Evolutionary conservation across 2,329 filamentous ascomycete genomes (phyloP).

Genomic region (Trichoderma sp.): DNA sequence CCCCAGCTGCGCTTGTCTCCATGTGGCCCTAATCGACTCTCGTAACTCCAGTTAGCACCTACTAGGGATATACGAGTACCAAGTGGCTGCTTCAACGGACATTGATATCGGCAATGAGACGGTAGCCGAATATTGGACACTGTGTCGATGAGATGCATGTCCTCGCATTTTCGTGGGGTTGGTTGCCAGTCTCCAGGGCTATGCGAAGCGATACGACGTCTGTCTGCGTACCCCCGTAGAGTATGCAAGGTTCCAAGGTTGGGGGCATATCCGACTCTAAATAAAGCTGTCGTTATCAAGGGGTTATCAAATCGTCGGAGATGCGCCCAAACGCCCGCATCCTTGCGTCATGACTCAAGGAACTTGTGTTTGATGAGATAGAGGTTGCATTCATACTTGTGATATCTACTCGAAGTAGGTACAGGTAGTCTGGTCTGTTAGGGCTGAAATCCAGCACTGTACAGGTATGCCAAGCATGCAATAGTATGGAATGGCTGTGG

Average conservation of each 20-base stretch:
- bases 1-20: background rate
- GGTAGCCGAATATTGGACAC: background rate
- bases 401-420: background rate
- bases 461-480: background rate
- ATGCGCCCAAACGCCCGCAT: background rate
- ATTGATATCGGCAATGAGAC: background rate
- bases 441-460: background rate
- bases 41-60: background rate
- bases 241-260: background rate
- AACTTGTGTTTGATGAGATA: background rate
- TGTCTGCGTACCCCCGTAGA: background rate
- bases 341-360: background rate
- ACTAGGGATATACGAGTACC: background rate
- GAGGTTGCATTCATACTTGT: background rate
- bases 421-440: background rate
- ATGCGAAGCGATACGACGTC: background rate
- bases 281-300: background rate
- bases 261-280: background rate
- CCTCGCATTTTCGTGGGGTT: background rate
- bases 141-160: background rate
- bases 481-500: background rate
- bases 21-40: background rate
- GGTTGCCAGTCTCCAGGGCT: background rate
- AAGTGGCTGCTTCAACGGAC: background rate
- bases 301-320: background rate